Percentiles rank a stretch among this genome's conserved stretches.
Conservation (phyloP, 2,329 filamentous ascomycete genomes). For the Teratosphaeria viscida region DNA sequence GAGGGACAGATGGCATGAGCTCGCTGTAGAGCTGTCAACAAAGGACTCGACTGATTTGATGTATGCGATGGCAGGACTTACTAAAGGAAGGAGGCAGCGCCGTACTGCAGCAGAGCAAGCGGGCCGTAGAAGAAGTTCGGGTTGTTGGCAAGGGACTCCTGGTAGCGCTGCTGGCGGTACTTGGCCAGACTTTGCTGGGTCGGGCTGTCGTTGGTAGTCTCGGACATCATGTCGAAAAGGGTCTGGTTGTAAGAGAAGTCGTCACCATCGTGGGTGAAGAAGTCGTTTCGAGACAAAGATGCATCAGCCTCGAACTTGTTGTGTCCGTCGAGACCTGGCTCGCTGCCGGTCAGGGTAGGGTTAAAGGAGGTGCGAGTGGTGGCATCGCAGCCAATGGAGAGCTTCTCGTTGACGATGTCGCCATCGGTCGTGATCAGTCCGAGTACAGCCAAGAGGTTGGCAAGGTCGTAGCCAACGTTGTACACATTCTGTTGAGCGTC, state of each 20-base stretch:
- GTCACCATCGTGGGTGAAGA: slow-evolving; percentile 24
- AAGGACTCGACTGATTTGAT: not conserved
- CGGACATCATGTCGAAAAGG: slow-evolving; percentile 30
- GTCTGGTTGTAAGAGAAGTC: slow-evolving; percentile 29
- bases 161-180: slow-evolving; percentile 31
- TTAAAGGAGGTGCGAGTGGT: slow-evolving; percentile 30
- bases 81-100: slow-evolving; percentile 36
- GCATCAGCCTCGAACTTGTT: slow-evolving; percentile 35
- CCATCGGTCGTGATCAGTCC: slow-evolving; percentile 32
- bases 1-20: slow-evolving; percentile 27
- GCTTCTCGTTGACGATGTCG: slow-evolving; percentile 32
- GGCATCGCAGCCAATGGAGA: slow-evolving; percentile 37
- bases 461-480: slow-evolving; percentile 35
- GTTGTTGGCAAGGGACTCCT: slow-evolving; percentile 29
- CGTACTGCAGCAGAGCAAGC: slow-evolving; percentile 29
- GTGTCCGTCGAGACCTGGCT: slow-evolving; percentile 35
- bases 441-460: slow-evolving; percentile 30
- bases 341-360: slow-evolving; percentile 25
- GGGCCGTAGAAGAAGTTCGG: slow-evolving; percentile 36
- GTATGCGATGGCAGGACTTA: slow-evolving; percentile 28
- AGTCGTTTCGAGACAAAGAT: slow-evolving; percentile 34
- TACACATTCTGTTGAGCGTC: slow-evolving; percentile 38
- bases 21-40: slow-evolving; percentile 21
- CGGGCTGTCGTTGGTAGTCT: slow-evolving; percentile 25
- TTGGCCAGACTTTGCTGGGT: slow-evolving; percentile 28